A percentile compares a stretch with the other conserved stretches of the same genome.
Conservation (phyloP, 768 basidiomycete genomes). For the Lepiota subincarnata region DNA sequence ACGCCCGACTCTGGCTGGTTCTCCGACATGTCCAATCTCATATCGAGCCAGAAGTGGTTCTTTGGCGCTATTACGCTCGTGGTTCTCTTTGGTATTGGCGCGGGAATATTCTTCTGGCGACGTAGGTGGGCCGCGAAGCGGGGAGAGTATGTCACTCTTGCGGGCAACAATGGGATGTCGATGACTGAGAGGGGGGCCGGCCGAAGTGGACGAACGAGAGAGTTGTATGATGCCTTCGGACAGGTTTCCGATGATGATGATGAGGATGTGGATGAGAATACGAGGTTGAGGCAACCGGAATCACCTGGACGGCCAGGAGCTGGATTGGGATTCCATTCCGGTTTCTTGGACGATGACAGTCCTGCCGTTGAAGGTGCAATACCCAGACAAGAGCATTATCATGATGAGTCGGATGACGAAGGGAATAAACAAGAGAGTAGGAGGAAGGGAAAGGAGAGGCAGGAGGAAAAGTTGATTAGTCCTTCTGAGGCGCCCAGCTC, state of each 20-base stretch:
- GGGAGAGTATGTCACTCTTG: constrained; percentile 54
- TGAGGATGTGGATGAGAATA: constrained; percentile 70
- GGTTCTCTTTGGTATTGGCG: constrained; percentile 64
- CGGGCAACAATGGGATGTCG: constrained; percentile 63
- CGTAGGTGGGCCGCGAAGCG: constrained; percentile 44
- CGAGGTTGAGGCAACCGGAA: constrained; percentile 45
- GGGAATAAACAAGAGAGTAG: not conserved
- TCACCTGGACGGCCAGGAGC: constrained; percentile 25
- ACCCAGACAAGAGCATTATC: constrained; percentile 27
- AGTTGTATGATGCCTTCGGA: constrained; percentile 95
- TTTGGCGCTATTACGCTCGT: constrained; percentile 83
- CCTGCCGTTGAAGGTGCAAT: constrained; percentile 30
- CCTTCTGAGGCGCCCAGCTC: constrained; percentile 18
- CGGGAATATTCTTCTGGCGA: constrained; percentile 77
- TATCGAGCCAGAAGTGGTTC: constrained; percentile 83
- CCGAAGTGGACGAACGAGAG: constrained; percentile 61
- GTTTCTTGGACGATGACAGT: constrained; percentile 80
- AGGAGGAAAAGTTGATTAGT: constrained; percentile 11
- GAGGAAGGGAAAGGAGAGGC: not conserved
- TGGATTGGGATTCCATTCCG: constrained; percentile 65
- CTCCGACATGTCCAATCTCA: constrained; percentile 67
- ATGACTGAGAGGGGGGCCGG: constrained; percentile 52
- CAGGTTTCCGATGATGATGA: constrained; percentile 83
- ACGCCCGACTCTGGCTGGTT: constrained; percentile 85
- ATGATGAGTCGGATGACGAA: constrained; percentile 35